Evolutionary conservation across 2,329 filamentous ascomycete species (phyloP), one percentile per base, ranked within the genome.

Genomic region (Exophiala mesophila): DNA sequence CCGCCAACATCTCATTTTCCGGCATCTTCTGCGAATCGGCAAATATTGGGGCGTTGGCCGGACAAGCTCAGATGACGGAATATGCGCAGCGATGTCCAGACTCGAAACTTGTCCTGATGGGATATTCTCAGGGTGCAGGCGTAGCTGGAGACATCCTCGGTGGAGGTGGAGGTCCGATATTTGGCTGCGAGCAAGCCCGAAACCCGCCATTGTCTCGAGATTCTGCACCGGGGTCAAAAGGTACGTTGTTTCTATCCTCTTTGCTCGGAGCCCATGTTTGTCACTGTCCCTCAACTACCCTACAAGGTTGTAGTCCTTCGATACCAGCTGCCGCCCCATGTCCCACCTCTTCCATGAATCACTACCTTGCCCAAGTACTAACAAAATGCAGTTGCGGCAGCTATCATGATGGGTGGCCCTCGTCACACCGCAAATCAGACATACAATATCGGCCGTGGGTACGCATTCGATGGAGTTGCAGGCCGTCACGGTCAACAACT

Each of bases 81-180:
- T 48, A 49, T 17, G 26, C 23, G 15, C 4, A 45, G 19, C 32
- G 39, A 5, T 62, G 60, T 31, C 58, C 58, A 10, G 30, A 48
- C 24, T 50, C 58, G 13, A 56, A 57, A 40, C 46, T 62, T 10
- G 56, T 61, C 5, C 39, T 62, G 19, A 10, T 57, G 20, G 59
- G 60, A 8, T 62, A 61, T 44, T 60, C 57, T 9, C 59, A 63
- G 42, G 60, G 60, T 2, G 60, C 55, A 2, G 52, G 57, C 36
- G 46, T 62, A 17, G 51, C 60, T 34, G 56, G 55, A 2, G 59
- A 62, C 46, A 50, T 54, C 10, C 36, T 62, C 32, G 55, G 54
- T 24, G 59, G 59, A n/a, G 56, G 57, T 5, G 57, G 57, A 3
- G 52, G 49, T 2, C 6, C 26, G n/a, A 20, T 49, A 13, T 49